Evolutionary conservation across 345 rosid species (phyloP).

Genomic region (Hibiscus trionum): DNA sequence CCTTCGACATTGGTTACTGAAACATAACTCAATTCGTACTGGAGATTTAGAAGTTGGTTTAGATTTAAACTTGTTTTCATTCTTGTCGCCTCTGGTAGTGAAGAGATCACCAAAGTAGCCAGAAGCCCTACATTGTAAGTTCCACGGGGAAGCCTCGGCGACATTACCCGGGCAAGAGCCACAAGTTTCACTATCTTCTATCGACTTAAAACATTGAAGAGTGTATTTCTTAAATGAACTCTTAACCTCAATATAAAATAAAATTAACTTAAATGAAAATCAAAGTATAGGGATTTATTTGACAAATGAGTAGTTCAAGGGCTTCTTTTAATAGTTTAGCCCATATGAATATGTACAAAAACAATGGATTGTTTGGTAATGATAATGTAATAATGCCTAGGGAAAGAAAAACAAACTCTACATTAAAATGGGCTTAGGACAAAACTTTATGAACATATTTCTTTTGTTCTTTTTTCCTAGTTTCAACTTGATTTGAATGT

Average conservation of each 20-base stretch:
- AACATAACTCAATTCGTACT: not conserved
- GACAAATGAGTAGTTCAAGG: too few relatives aligned
- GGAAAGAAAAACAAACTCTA: not conserved
- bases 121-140: conserved; percentile 47
- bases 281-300: too few relatives aligned
- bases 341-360: not conserved
- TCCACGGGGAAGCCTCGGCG: conserved; percentile 53
- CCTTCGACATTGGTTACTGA: not conserved
- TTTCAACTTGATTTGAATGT: not conserved
- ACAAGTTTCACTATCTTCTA: conserved; percentile 11
- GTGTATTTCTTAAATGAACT: too few relatives aligned
- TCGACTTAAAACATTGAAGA: too few relatives aligned
- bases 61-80: too few relatives aligned
- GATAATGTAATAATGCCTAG: not conserved
- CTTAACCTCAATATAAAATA: too few relatives aligned
- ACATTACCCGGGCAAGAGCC: conserved; percentile 47
- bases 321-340: too few relatives aligned
- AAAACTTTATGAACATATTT: not conserved
- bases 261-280: too few relatives aligned
- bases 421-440: not conserved
- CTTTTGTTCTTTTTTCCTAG: not conserved
- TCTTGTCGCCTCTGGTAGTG: too few relatives aligned
- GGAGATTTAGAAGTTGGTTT: not conserved
- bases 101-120: conserved; percentile 31
- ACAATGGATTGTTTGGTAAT: not conserved